phyloP scores from a whole-genome alignment of 345 rosid species.

The Boechera divaricarpa region DNA sequence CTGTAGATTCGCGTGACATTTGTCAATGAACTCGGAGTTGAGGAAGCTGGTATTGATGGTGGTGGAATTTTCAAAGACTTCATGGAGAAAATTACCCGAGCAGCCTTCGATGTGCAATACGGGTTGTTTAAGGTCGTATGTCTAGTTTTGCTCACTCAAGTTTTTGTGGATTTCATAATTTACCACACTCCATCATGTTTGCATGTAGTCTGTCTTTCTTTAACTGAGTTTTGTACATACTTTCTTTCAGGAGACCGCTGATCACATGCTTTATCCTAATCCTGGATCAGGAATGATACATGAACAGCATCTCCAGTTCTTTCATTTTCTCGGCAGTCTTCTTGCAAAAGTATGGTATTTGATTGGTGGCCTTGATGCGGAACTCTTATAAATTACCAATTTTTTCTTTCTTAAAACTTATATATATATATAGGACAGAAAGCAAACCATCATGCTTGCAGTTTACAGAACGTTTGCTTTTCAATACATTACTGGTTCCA shows the following conservation, averaged over 20 bases:
- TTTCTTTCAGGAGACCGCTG: constrained; percentile 81
- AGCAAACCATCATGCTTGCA: constrained; percentile 21
- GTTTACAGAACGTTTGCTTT: neutral
- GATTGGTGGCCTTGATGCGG: constrained; percentile 17
- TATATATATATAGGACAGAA: neutral
- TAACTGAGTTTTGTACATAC: constrained; percentile 32
- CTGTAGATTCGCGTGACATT: constrained; percentile 92
- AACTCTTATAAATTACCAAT: constrained; percentile 17
- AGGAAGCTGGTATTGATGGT: constrained; percentile 99
- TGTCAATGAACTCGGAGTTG: constrained; percentile 97
- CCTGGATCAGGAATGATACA: constrained; percentile 99
- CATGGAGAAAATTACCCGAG: constrained; percentile 96
- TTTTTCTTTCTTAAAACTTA: constrained; percentile 2
- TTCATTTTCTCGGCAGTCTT: constrained; percentile 92
- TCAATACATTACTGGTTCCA: constrained; percentile 14
- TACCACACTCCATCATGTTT: constrained; percentile 27
- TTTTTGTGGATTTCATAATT: constrained; percentile 15
- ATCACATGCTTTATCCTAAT: constrained; percentile 96
- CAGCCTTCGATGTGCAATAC: constrained; percentile 97
- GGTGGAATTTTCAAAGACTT: constrained; percentile 99
- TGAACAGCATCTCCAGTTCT: constrained; percentile 96
- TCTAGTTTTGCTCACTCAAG: constrained; percentile 10
- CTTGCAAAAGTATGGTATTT: constrained; percentile 72
- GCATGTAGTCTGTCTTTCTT: constrained; percentile 1
- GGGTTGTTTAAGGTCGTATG: constrained; percentile 92